Percentiles rank a stretch among this genome's conserved stretches.
These are phyloP conservation scores for Talaromyces thailandensis DNA, from an alignment of 495 filamentous ascomycete genomes.

Conservation along the genomic window DNA sequence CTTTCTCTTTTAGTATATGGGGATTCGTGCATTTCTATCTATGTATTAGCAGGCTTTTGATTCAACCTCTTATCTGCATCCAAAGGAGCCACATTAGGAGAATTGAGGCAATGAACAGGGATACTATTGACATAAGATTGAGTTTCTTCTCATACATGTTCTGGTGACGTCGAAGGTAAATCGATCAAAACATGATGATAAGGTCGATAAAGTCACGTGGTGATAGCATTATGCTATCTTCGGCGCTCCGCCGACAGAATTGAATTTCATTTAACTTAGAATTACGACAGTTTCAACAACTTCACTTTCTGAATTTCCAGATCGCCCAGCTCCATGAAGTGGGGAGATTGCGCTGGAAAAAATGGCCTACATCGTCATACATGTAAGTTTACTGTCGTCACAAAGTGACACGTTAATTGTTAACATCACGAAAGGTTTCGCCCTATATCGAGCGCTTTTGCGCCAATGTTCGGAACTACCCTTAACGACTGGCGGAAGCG, in stretches of 20 bases:
- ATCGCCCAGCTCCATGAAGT: slow-evolving; percentile 2
- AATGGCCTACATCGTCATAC: slow-evolving; percentile 49
- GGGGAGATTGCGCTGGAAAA: neutral
- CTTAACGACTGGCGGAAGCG: slow-evolving; percentile 12
- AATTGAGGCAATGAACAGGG: neutral
- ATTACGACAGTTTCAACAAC: neutral
- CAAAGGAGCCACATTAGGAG: neutral
- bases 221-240: slow-evolving; percentile 1
- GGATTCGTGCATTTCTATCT: slow-evolving; percentile 5
- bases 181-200: neutral
- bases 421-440: slow-evolving; percentile 44
- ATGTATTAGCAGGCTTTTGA: slow-evolving; percentile 7
- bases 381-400: slow-evolving; percentile 37
- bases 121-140: neutral
- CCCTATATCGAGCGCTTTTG: slow-evolving; percentile 66
- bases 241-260: neutral
- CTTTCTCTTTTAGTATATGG: slow-evolving; percentile 1
- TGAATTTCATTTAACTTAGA: neutral
- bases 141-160: neutral
- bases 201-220: slow-evolving; percentile 1
- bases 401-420: slow-evolving; percentile 3
- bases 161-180: neutral
- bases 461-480: slow-evolving; percentile 45
- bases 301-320: neutral
- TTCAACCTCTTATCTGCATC: slow-evolving; percentile 2